These are phyloP conservation scores for Penium margaritaceum DNA, from an alignment of 139 green algal genomes.

Conservation along the genomic window DNA sequence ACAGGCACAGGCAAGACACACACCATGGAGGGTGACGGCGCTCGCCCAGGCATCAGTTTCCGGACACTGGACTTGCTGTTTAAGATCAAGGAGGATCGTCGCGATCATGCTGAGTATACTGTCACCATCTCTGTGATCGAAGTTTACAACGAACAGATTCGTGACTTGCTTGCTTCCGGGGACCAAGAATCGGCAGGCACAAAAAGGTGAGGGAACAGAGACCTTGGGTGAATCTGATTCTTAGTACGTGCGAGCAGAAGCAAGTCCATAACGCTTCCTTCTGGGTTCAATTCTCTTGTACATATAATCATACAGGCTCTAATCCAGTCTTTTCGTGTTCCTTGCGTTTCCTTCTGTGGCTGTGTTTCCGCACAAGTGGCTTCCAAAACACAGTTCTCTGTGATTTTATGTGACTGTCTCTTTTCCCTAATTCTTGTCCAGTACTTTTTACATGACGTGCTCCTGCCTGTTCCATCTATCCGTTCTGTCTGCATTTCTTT, in stretches of 20 bases:
- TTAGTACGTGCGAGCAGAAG: not conserved
- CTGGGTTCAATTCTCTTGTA: not conserved
- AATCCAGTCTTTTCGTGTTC: not conserved
- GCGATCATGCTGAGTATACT: constrained; percentile 19
- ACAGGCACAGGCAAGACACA: constrained; percentile 55
- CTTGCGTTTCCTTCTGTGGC: not conserved
- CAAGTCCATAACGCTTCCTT: not conserved
- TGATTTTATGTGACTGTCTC: not conserved
- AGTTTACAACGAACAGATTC: constrained; percentile 54
- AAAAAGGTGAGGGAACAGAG: too few relatives aligned
- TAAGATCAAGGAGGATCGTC: constrained; percentile 23
- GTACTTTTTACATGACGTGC: not conserved
- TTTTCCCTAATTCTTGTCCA: not conserved
- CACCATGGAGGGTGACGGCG: constrained; percentile 54
- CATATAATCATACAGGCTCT: not conserved
- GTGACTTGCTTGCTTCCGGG: constrained; percentile 39
- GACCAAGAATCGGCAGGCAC: too few relatives aligned
- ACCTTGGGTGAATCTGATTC: not conserved
- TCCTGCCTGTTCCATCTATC: not conserved
- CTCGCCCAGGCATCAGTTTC: constrained; percentile 68
- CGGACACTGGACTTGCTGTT: constrained; percentile 76
- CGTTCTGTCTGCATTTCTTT: not conserved
- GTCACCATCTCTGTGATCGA: constrained; percentile 41
- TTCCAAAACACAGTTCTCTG: not conserved
- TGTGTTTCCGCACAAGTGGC: not conserved